Conservation (phyloP, 1,284 basidiomycete species). For the Boletus sp. region DNA sequence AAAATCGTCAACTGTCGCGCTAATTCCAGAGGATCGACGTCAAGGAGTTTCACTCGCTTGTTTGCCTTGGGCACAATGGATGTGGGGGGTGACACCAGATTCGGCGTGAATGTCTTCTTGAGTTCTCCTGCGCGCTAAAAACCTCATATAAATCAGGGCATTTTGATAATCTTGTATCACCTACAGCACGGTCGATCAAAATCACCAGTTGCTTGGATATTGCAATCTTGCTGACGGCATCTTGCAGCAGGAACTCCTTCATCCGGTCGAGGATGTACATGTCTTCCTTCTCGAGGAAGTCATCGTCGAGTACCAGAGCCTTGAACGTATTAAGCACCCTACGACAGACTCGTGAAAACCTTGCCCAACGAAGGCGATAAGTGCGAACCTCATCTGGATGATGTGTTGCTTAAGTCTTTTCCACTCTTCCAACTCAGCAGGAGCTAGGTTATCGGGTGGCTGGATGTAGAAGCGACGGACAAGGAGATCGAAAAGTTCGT, state of each 20-base stretch:
- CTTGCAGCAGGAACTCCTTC: slow-evolving; percentile 71
- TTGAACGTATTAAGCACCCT: slow-evolving; percentile 84
- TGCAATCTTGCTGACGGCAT: slow-evolving; percentile 57
- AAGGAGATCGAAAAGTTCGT: slow-evolving; percentile 85
- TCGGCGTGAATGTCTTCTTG: slow-evolving; percentile 49
- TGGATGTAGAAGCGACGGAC: slow-evolving; percentile 80
- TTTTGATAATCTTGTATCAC: slow-evolving; percentile 32
- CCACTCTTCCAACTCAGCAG: slow-evolving; percentile 78
- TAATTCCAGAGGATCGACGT: slow-evolving; percentile 87
- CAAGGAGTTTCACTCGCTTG: slow-evolving; percentile 80
- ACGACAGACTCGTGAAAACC: slow-evolving; percentile 9
- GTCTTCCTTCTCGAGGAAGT: slow-evolving; percentile 81
- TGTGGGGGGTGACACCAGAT: slow-evolving; percentile 57
- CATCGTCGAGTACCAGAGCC: slow-evolving; percentile 75
- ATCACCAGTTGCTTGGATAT: slow-evolving; percentile 72
- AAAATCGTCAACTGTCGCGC: slow-evolving; percentile 93
- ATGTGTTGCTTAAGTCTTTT: slow-evolving; percentile 84
- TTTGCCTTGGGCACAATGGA: slow-evolving; percentile 73
- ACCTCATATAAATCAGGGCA: slow-evolving; percentile 20
- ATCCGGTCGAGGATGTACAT: slow-evolving; percentile 72
- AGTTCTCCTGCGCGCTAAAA: slow-evolving; percentile 53
- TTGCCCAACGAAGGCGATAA: background rate
- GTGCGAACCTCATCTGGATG: slow-evolving; percentile 76
- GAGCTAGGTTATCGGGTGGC: slow-evolving; percentile 66
- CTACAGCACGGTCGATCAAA: slow-evolving; percentile 73